Evolutionary conservation across 768 basidiomycete species (phyloP), one percentile per base, ranked within the genome.

Genomic region (Chalciporus piperatus): DNA sequence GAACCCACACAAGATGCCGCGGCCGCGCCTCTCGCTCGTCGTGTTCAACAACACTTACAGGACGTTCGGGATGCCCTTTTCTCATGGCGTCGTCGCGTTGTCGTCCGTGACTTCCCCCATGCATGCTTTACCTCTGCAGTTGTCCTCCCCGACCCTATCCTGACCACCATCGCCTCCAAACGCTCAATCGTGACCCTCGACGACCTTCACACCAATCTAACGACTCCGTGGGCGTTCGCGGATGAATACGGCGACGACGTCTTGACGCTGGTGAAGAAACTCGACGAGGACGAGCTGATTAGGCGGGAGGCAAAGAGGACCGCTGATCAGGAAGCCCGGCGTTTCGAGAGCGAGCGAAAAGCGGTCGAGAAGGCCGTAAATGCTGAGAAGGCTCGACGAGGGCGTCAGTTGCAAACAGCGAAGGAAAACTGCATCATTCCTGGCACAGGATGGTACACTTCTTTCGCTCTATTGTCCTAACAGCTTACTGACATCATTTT

Each of bases 111-210:
- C 40, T 41, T 20, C 27, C 30, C 35, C 4, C 35, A 35, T 40
- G n/a, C 37, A 16, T 50, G 41, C 7, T 41, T 48, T 17, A 52
- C 55, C 10, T 41, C 37, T 9, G 17, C 35, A 22, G 49, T 23
- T 0, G 25, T 68, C 14, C 57, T 72, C 9, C 68, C 70, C 2
- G 69, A 73, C 45, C n/a, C 43, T 1, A 22, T 59, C 5, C 51
- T 71, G 10, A 62, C 60, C n/a, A 52, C 57, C 7, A 54, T 72
- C 27, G 62, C 66, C 20, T 53, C 54, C 6, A 50, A 44, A 9
- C 48, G 56, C 1, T 52, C 42, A 12, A 32, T 61, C 1, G 12
- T 6, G 2, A 55, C 59, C 4, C 20, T 52, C n/a, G 51, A 51
- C 0, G 61, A 60, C 37, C 41, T 64, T 6, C 6, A 42, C 16